phyloP scores from a whole-genome alignment of 371 early-diverging fungal species.

The Rhizopus delemar region DNA sequence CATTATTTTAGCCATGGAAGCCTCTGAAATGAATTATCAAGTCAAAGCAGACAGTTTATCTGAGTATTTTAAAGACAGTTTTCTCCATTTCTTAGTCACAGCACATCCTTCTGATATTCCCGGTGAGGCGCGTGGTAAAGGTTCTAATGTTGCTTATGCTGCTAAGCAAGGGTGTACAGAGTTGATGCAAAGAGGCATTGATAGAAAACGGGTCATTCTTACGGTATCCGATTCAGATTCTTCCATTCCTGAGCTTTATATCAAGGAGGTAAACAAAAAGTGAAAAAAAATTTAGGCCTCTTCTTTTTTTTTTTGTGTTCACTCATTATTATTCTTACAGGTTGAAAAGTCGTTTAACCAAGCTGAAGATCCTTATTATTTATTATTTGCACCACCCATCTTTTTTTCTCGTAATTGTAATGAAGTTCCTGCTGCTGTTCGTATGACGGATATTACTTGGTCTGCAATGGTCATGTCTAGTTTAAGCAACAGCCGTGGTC shows the following conservation, averaged over 20 bases:
- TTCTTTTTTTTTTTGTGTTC: not conserved
- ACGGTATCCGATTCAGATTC: conserved; percentile 76
- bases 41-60: conserved; percentile 58
- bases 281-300: not conserved
- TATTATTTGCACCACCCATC: conserved; percentile 71
- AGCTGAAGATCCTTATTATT: conserved; percentile 46
- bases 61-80: conserved; percentile 49
- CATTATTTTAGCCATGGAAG: conserved; percentile 77
- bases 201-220: conserved; percentile 48
- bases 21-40: conserved; percentile 54
- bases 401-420: conserved; percentile 78
- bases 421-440: conserved; percentile 73
- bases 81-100: conserved; percentile 56
- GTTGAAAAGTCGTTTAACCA: conserved; percentile 42
- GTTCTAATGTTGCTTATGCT: conserved; percentile 73
- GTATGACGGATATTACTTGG: conserved; percentile 80
- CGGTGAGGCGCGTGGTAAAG: conserved; percentile 78
- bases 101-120: conserved; percentile 70
- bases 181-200: conserved; percentile 31
- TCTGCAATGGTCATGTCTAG: conserved; percentile 78
- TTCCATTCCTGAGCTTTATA: conserved; percentile 63
- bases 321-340: conserved; percentile 28
- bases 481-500: conserved; percentile 65
- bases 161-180: conserved; percentile 39
- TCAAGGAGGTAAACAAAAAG: conserved; percentile 27